Evolutionary conservation across 1,139 yeast species (phyloP).

Genomic region (Candida freyschussii): DNA sequence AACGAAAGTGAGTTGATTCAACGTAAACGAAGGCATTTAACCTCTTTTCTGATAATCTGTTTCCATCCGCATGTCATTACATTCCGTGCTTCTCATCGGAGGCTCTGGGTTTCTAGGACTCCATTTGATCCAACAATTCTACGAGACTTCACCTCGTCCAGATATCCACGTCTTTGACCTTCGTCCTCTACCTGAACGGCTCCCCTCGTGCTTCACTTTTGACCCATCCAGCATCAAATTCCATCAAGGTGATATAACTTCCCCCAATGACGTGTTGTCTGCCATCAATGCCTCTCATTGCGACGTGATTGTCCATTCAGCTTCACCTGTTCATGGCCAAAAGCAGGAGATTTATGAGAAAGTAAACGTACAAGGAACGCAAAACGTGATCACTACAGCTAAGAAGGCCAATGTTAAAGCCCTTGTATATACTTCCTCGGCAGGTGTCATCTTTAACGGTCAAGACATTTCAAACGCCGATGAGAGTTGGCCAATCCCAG

Average conservation of each 20-base stretch:
- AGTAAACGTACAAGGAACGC: conserved; percentile 90
- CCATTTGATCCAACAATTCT: conserved; percentile 83
- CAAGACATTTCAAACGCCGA: conserved; percentile 86
- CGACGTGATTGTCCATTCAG: conserved; percentile 86
- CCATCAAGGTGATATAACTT: conserved; percentile 82
- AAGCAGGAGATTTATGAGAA: conserved; percentile 75
- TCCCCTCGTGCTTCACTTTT: conserved; percentile 73
- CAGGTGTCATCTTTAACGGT: conserved; percentile 96
- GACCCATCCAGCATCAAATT: conserved; percentile 51
- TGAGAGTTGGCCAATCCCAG: conserved; percentile 91
- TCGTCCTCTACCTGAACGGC: conserved; percentile 70
- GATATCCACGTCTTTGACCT: conserved; percentile 84
- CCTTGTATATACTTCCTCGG: conserved; percentile 91
- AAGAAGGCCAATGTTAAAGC: conserved; percentile 52
- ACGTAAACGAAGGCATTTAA: too few species aligned
- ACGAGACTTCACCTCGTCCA: conserved; percentile 61
- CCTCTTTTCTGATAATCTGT: too few species aligned
- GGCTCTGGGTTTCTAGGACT: conserved; percentile 95
- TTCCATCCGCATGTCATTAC: conserved; percentile 29
- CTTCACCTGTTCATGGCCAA: conserved; percentile 92
- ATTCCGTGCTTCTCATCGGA: conserved; percentile 79
- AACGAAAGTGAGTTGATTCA: not conserved
- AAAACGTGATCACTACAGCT: conserved; percentile 64
- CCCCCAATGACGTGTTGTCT: conserved; percentile 55
- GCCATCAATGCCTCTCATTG: conserved; percentile 63